phyloP scores from a whole-genome alignment of 129 eudicot genomes.

The Arctium lappa region DNA sequence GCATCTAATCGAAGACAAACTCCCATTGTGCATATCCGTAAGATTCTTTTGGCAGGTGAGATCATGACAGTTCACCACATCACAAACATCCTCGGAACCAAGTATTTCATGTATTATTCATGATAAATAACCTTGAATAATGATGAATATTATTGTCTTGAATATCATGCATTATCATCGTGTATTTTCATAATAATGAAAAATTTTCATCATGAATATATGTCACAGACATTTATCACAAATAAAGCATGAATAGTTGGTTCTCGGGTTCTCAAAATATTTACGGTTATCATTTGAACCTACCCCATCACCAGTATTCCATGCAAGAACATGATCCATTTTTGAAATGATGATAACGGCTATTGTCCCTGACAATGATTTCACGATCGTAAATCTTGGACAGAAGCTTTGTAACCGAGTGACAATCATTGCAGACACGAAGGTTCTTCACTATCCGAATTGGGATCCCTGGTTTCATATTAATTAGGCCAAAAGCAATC shows the following conservation, averaged over 20 bases:
- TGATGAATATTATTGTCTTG: neutral
- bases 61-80: neutral
- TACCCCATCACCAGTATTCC: conserved; percentile 68
- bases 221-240: neutral
- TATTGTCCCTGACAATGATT: conserved; percentile 72
- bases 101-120: neutral
- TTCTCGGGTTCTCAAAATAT: neutral
- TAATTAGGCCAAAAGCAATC: conserved; percentile 63
- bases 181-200: neutral
- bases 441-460: conserved; percentile 72
- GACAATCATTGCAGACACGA: conserved; percentile 88
- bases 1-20: neutral
- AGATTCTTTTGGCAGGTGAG: neutral
- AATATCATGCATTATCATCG: neutral
- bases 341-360: conserved; percentile 70
- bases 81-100: neutral
- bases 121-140: too few relatives aligned
- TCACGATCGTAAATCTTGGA: conserved; percentile 63
- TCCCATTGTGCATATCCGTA: neutral
- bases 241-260: neutral
- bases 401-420: conserved; percentile 57
- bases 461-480: conserved; percentile 38
- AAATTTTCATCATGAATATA: neutral
- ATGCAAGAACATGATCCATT: conserved; percentile 72
- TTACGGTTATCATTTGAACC: neutral